These are phyloP conservation scores for Quercus alba DNA, from an alignment of 306 rosid genomes.

Conservation along the genomic window DNA sequence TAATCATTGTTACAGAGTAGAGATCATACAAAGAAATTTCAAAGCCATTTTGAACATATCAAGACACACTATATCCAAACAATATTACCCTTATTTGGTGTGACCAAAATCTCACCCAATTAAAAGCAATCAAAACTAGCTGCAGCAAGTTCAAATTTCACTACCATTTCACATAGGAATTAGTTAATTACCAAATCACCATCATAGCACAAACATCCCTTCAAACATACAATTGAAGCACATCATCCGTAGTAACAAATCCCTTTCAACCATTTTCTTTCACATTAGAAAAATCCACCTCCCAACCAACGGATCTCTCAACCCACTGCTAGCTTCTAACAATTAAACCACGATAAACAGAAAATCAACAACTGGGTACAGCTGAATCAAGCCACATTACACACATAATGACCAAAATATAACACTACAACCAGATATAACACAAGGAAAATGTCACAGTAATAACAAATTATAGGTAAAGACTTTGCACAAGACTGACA, in stretches of 20 bases:
- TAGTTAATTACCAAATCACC: background rate
- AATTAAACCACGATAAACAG: slow-evolving; percentile 18
- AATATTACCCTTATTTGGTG: background rate
- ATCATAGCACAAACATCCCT: background rate
- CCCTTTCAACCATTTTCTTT: slow-evolving; percentile 7
- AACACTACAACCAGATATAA: background rate
- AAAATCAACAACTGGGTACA: slow-evolving; percentile 10
- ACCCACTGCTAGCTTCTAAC: background rate
- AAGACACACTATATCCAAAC: background rate
- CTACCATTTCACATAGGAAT: background rate
- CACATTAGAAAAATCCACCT: background rate
- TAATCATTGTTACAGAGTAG: background rate
- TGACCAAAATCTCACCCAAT: background rate
- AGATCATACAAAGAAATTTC: background rate
- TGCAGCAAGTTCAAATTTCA: background rate
- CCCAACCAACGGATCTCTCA: slow-evolving; percentile 41
- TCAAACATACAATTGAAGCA: background rate
- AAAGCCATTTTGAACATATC: background rate
- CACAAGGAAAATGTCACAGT: background rate
- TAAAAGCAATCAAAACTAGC: background rate
- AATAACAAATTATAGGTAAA: background rate
- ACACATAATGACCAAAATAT: slow-evolving; percentile 5
- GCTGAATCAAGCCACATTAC: slow-evolving; percentile 29
- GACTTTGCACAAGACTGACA: background rate
- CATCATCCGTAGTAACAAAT: background rate